A percentile compares a stretch with the other conserved stretches of the same genome.
These are phyloP conservation scores for Boletus sp. DNA, from an alignment of 768 basidiomycete genomes.

Conservation along the genomic window DNA sequence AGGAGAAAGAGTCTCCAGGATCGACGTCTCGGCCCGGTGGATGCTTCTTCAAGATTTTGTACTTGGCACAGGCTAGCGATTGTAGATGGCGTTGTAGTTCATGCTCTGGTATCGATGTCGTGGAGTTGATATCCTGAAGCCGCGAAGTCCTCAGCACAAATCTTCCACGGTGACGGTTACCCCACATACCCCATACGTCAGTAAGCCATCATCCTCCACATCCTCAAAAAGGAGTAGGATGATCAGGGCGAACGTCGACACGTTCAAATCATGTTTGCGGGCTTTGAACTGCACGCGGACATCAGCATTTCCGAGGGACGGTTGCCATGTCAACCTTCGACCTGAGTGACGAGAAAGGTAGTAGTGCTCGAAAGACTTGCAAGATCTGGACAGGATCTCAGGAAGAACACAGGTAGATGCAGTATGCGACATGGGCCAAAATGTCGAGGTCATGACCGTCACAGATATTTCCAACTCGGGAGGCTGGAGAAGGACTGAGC, in stretches of 20 bases:
- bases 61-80: constrained; percentile 93
- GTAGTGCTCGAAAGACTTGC: constrained; percentile 82
- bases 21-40: constrained; percentile 85
- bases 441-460: constrained; percentile 93
- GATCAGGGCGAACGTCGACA: constrained; percentile 85
- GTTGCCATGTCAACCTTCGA: constrained; percentile 88
- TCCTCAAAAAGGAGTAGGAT: constrained; percentile 87
- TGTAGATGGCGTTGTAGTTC: constrained; percentile 94
- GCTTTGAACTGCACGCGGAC: constrained; percentile 79
- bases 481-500: constrained; percentile 44
- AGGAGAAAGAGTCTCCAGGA: constrained; percentile 78
- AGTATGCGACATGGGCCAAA: constrained; percentile 85
- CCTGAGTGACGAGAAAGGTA: constrained; percentile 90
- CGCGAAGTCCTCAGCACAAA: not conserved
- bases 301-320: constrained; percentile 87
- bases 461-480: constrained; percentile 81
- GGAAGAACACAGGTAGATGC: constrained; percentile 68
- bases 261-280: constrained; percentile 84
- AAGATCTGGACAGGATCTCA: constrained; percentile 55
- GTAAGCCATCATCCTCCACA: constrained; percentile 58
- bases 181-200: constrained; percentile 70
- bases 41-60: constrained; percentile 87
- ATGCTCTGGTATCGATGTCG: constrained; percentile 67
- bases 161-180: not conserved
- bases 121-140: constrained; percentile 77